Percentiles rank a stretch among this genome's conserved stretches.
These are phyloP conservation scores for Coemansia sp. DNA, from an alignment of 192 early-diverging fungal species.

Conservation along the genomic window DNA sequence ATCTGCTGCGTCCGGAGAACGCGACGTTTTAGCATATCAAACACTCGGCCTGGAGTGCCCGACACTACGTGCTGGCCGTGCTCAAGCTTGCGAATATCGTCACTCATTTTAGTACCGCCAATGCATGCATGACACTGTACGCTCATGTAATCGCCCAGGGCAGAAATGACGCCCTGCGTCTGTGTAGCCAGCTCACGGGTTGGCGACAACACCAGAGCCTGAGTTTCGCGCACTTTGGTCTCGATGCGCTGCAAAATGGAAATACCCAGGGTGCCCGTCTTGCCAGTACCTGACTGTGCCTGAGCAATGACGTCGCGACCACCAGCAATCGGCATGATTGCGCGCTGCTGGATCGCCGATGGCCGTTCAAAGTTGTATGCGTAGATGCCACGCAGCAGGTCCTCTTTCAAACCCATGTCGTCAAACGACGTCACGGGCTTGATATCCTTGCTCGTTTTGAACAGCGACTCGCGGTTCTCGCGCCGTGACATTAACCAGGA, in stretches of 20 bases:
- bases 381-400: slow-evolving; percentile 94
- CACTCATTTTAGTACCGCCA: slow-evolving; percentile 88
- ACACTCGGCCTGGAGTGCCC: slow-evolving; percentile 94
- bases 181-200: slow-evolving; percentile 96
- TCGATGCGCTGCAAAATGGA: slow-evolving; percentile 89
- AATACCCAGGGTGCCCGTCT: slow-evolving; percentile 97
- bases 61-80: slow-evolving; percentile 90
- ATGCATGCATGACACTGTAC: slow-evolving; percentile 95
- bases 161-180: slow-evolving; percentile 88
- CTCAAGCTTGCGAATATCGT: slow-evolving; percentile 92
- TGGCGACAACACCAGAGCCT: slow-evolving; percentile 90
- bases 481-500: slow-evolving; percentile 8
- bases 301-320: slow-evolving; percentile 96
- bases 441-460: slow-evolving; percentile 83
- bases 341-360: slow-evolving; percentile 98
- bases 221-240: slow-evolving; percentile 82
- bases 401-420: slow-evolving; percentile 95
- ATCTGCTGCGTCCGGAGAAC: slow-evolving; percentile 78
- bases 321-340: slow-evolving; percentile 84
- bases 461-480: slow-evolving; percentile 15
- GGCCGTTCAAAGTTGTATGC: slow-evolving; percentile 99
- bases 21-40: slow-evolving; percentile 93
- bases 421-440: slow-evolving; percentile 87
- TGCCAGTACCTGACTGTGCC: slow-evolving; percentile 98
- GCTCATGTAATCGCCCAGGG: slow-evolving; percentile 97